Evolutionary conservation across 179 eudicot species (phyloP).

Genomic region (Camellia oleifera): DNA sequence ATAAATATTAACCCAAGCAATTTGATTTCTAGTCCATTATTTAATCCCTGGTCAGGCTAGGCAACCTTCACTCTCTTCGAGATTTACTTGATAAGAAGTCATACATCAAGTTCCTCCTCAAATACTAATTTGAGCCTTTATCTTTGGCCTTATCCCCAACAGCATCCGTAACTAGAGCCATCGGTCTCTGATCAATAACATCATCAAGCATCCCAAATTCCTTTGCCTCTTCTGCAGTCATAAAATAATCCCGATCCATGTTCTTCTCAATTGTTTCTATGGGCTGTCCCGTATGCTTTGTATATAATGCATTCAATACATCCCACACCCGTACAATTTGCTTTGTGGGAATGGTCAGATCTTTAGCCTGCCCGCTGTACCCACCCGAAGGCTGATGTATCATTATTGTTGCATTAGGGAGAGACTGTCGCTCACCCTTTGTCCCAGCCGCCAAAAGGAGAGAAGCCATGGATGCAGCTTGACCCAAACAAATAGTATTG

Average conservation of each 20-base stretch:
- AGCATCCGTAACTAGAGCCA: slow-evolving; percentile 83
- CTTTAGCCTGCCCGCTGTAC: no score
- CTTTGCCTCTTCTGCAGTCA: slow-evolving; percentile 91
- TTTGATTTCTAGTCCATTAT: no score
- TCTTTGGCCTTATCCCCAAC: slow-evolving; percentile 57
- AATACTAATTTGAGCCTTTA: slow-evolving; percentile 43
- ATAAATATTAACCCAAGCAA: no score
- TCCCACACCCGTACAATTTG: slow-evolving; percentile 92
- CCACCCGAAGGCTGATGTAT: no score
- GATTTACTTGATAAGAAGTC: no score
- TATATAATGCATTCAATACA: slow-evolving; percentile 64
- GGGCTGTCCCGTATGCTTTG: slow-evolving; percentile 84
- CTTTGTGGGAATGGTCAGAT: slow-evolving; percentile 84
- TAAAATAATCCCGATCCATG: slow-evolving; percentile 94
- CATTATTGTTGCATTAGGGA: slow-evolving; percentile 92
- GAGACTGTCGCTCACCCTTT: slow-evolving; percentile 87
- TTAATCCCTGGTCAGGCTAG: no score
- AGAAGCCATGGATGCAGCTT: slow-evolving; percentile 95
- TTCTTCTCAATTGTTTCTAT: slow-evolving; percentile 65
- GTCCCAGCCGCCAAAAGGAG: slow-evolving; percentile 92
- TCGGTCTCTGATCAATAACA: slow-evolving; percentile 79
- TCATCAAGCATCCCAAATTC: slow-evolving; percentile 92
- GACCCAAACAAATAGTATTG: slow-evolving; percentile 87
- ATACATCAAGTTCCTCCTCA: no score
- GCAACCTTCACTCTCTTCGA: no score